Evolutionary conservation across 2,329 filamentous ascomycete species (phyloP).

Genomic region (Fusarium marasasianum): DNA sequence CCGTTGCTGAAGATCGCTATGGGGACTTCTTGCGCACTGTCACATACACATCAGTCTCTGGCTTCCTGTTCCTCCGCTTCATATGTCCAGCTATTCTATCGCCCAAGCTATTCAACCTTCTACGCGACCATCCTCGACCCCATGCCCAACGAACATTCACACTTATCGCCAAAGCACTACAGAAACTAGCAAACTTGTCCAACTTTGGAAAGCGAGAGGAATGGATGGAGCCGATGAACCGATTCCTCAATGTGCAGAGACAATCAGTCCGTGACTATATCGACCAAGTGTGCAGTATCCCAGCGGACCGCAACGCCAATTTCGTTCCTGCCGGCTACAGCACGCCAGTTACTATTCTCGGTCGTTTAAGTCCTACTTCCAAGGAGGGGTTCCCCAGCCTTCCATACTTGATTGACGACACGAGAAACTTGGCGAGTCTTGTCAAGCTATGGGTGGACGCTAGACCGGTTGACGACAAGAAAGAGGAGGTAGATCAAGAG

Average conservation of each 20-base stretch:
- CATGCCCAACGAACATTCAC: constrained; percentile 89
- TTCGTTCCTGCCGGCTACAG: constrained; percentile 85
- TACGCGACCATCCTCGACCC: constrained; percentile 82
- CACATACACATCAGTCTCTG: constrained; percentile 92
- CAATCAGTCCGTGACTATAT: constrained; percentile 87
- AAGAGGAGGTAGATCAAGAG: constrained; percentile 55
- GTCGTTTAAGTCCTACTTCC: constrained; percentile 80
- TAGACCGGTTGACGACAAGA: constrained; percentile 52
- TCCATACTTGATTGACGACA: constrained; percentile 90
- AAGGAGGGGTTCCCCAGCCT: constrained; percentile 93
- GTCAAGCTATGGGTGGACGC: constrained; percentile 81
- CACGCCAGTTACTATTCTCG: constrained; percentile 89
- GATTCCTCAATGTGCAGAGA: constrained; percentile 79
- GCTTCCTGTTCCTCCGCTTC: constrained; percentile 93
- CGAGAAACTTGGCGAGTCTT: constrained; percentile 83
- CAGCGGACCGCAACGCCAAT: constrained; percentile 72
- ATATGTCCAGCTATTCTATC: constrained; percentile 97
- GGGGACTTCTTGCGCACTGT: constrained; percentile 91
- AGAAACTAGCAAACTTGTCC: constrained; percentile 89
- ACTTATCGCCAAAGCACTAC: constrained; percentile 89
- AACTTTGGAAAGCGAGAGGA: constrained; percentile 93
- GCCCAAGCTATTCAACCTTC: constrained; percentile 88
- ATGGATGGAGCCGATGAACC: constrained; percentile 99
- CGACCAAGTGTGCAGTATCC: constrained; percentile 85
- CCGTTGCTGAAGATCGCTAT: constrained; percentile 93